Percentiles rank a stretch among this genome's conserved stretches.
Evolutionary conservation across 768 basidiomycete species (phyloP).

Genomic region (Lentinula raphanica): DNA sequence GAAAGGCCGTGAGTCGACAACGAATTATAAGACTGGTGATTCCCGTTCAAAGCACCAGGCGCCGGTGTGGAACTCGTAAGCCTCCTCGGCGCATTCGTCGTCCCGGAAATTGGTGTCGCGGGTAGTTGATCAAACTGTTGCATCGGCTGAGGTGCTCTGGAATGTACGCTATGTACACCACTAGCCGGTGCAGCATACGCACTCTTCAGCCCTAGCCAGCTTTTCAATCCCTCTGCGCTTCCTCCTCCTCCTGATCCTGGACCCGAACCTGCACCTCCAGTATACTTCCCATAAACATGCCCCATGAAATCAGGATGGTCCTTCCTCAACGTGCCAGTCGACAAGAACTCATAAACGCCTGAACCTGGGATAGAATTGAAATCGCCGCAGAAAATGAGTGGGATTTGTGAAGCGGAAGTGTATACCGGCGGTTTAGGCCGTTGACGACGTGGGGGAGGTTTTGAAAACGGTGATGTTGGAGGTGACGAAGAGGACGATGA

Average conservation of each 20-base stretch:
- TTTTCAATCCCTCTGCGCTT: conserved; percentile 69
- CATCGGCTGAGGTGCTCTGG: background rate
- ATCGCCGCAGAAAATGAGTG: conserved; percentile 89
- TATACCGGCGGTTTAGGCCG: conserved; percentile 47
- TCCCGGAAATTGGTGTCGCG: background rate
- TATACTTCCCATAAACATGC: conserved; percentile 88
- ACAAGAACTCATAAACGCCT: conserved; percentile 89
- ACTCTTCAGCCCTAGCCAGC: conserved; percentile 77
- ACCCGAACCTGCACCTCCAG: conserved; percentile 22
- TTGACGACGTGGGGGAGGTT: background rate
- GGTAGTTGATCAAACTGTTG: background rate
- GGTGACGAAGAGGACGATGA: conserved; percentile 33
- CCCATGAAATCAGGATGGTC: conserved; percentile 91
- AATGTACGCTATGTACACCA: background rate
- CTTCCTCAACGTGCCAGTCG: conserved; percentile 59
- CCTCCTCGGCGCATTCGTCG: background rate
- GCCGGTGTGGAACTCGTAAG: background rate
- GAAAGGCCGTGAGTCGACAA: background rate
- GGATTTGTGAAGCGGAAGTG: conserved; percentile 83
- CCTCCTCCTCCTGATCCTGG: background rate
- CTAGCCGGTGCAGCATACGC: conserved; percentile 52
- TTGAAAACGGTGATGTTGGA: conserved; percentile 17
- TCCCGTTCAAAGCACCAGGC: background rate
- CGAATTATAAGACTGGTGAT: conserved; percentile 4
- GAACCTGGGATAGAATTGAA: conserved; percentile 86